Evolutionary conservation across 129 eudicot genomes (phyloP).

Genomic region (Sambucus nigra): DNA sequence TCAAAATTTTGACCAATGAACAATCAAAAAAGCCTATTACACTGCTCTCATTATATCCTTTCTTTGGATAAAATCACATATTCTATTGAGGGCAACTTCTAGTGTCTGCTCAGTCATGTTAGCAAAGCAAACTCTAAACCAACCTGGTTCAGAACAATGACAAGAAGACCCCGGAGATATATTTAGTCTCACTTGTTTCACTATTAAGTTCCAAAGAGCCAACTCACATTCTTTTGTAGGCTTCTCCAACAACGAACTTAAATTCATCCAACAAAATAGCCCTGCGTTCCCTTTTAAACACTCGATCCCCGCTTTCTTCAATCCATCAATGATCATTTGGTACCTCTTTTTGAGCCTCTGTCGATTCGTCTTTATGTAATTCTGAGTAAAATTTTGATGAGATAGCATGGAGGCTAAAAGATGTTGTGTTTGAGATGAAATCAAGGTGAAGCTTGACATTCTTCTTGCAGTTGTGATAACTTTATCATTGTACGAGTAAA

Average conservation of each 20-base stretch:
- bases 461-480: conserved; percentile 81
- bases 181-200: conserved; percentile 61
- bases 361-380: conserved; percentile 55
- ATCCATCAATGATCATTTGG: conserved; percentile 58
- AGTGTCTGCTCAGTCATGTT: conserved; percentile 88
- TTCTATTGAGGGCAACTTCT: conserved; percentile 59
- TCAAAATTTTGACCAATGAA: not conserved
- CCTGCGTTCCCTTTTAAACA: conserved; percentile 89
- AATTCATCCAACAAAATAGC: conserved; percentile 88
- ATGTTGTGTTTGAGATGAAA: conserved; percentile 90
- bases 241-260: conserved; percentile 50
- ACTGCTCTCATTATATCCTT: conserved; percentile 14
- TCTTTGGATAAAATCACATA: conserved; percentile 51
- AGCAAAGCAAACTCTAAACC: conserved; percentile 94
- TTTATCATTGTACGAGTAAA: conserved; percentile 77
- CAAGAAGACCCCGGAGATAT: conserved; percentile 92
- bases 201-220: conserved; percentile 49
- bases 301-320: conserved; percentile 58
- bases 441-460: conserved; percentile 88
- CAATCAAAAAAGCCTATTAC: not conserved
- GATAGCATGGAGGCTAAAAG: conserved; percentile 77
- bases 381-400: conserved; percentile 42
- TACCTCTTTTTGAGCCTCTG: conserved; percentile 59
- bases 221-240: conserved; percentile 46
- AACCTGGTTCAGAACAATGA: conserved; percentile 86